Evolutionary conservation across 192 early-diverging fungal species (phyloP), one percentile per base, ranked within the genome.

Genomic region (Cladochytrium replicatum): DNA sequence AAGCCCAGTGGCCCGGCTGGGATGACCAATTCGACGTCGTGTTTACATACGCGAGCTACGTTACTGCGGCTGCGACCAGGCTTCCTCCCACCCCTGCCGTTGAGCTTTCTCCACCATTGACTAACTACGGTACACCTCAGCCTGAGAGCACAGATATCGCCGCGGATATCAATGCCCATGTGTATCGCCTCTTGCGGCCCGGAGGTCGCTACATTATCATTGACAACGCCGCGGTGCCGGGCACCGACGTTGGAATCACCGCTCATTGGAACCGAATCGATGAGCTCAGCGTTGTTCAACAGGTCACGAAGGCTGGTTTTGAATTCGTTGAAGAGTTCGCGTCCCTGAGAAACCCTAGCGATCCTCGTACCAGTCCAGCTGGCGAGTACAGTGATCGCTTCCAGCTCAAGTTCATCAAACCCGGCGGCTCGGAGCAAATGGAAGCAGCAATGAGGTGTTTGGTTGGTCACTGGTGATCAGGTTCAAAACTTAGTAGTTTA

Each of bases 401-500:
- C 19, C 27, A 25, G 4, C 46, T 47, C 22, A 47, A 47, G 46
- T 47, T 47, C 19, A 29, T 25, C 6, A 47, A 47, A 30, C 46
- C 46, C 6, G 46, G 46, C 6, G 46, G 46, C 6, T 9, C n/a
- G 22, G 46, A 47, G 46, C 46, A 47, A 22, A 30, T 29, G 9
- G 26, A 28, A 30, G 5, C n/a, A 6, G 46, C 46, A n/a, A n/a
- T 47, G 22, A 7, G n/a, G 22, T 47, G 46, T 28, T 15, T 29
- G n/a, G 27, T 47, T 5, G 46, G 46, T 4, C 46, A 47, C 26
- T 47, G 46, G 46, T 47, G 46, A 47, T n/a, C n/a, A n/a, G n/a
- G n/a, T n/a, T n/a, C n/a, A n/a, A n/a, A n/a, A n/a, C n/a, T n/a
- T n/a, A n/a, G n/a, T n/a, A n/a, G n/a, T n/a, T n/a, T n/a, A n/a